Percentiles rank a stretch among this genome's conserved stretches.
phyloP scores from a whole-genome alignment of 768 basidiomycete genomes.

The Tricholoma matsutake region DNA sequence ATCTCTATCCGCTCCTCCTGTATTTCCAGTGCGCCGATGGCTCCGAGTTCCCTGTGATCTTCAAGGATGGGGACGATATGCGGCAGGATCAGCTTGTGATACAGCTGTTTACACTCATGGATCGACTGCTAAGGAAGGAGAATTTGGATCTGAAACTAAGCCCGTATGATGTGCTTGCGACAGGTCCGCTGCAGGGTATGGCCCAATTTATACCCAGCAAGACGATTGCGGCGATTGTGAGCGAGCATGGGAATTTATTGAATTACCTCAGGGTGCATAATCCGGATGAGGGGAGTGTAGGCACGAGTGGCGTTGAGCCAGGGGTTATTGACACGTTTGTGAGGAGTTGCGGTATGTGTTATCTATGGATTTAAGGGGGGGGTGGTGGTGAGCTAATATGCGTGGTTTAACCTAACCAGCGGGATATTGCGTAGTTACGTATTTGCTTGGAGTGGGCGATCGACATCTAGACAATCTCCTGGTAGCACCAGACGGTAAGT shows the following conservation, averaged over 20 bases:
- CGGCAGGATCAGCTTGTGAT: constrained; percentile 98
- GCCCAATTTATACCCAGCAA: constrained; percentile 94
- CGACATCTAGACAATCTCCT: constrained; percentile 95
- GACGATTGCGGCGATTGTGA: constrained; percentile 91
- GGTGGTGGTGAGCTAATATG: constrained; percentile 6
- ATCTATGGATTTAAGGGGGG: background rate
- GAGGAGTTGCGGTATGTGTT: constrained; percentile 85
- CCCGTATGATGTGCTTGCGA: constrained; percentile 92
- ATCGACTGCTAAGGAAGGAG: constrained; percentile 87
- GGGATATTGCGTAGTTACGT: constrained; percentile 97
- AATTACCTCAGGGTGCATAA: constrained; percentile 84
- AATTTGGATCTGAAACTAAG: constrained; percentile 90
- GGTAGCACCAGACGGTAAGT: constrained; percentile 82
- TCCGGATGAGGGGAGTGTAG: constrained; percentile 93
- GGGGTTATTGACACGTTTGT: constrained; percentile 95
- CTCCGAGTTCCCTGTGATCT: constrained; percentile 89
- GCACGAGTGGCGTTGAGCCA: constrained; percentile 93
- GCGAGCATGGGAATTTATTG: constrained; percentile 83
- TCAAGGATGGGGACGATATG: constrained; percentile 99
- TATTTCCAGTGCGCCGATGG: constrained; percentile 87
- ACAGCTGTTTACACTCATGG: constrained; percentile 99
- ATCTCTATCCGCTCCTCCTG: constrained; percentile 86
- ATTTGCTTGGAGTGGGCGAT: constrained; percentile 94
- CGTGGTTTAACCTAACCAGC: constrained; percentile 48
- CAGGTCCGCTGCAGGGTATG: constrained; percentile 92